phyloP scores from a whole-genome alignment of 371 early-diverging fungal genomes.

The Mortierella sp. region DNA sequence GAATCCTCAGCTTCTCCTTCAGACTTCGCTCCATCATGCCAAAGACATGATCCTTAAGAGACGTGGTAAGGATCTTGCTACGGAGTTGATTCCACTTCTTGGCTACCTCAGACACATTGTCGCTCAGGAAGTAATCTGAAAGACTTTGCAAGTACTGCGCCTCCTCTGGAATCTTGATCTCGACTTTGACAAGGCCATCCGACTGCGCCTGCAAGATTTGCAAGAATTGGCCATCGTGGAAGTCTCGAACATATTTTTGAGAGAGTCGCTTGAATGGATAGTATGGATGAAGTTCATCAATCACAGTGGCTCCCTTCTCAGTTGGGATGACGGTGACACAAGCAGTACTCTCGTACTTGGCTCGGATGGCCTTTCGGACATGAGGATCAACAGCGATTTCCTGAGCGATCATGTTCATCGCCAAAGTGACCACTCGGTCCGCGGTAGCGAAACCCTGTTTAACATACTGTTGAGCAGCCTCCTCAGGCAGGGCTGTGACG shows the following conservation, averaged over 20 bases:
- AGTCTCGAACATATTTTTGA: conserved; percentile 79
- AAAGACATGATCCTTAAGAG: conserved; percentile 73
- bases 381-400: conserved; percentile 87
- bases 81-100: conserved; percentile 87
- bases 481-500: conserved; percentile 60
- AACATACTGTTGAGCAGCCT: conserved; percentile 70
- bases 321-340: conserved; percentile 85
- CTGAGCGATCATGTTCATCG: conserved; percentile 76
- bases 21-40: conserved; percentile 81
- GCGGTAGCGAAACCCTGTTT: conserved; percentile 63
- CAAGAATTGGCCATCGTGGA: conserved; percentile 80
- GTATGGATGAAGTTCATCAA: conserved; percentile 85
- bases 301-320: conserved; percentile 77
- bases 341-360: conserved; percentile 74
- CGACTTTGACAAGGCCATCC: conserved; percentile 77
- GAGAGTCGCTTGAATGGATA: conserved; percentile 88
- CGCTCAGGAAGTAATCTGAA: conserved; percentile 70
- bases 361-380: conserved; percentile 84
- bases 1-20: conserved; percentile 75
- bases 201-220: conserved; percentile 81
- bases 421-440: conserved; percentile 71
- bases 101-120: conserved; percentile 67
- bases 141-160: conserved; percentile 66
- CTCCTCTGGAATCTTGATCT: conserved; percentile 72
- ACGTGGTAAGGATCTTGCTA: conserved; percentile 67